Evolutionary conservation across 345 rosid genomes (phyloP), one percentile per base, ranked within the genome.

Genomic region (Populus deltoides): DNA sequence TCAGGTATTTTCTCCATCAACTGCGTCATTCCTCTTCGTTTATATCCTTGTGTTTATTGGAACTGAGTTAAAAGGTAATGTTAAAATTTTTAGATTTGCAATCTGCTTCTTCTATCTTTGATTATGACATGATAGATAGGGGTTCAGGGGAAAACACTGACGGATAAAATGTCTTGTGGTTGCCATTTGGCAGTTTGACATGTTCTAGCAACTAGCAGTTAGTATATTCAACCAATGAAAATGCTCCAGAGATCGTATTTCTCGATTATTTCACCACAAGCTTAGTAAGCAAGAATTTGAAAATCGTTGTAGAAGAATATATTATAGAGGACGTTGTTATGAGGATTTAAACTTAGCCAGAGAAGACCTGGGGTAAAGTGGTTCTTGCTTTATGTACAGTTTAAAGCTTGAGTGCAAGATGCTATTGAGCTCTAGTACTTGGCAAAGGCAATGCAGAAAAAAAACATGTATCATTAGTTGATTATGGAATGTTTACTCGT

Each of bases 1-100:
- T 90, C 79, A 92, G 99, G 99, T 95, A 87, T 77, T 43, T 22
- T 72, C 49, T 59, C 31, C 29, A 47, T 77, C 16, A 29, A 36
- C 70, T 81, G 69, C 66, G 22, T 45, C 55, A 15, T 47, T 16
- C 45, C 33, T 62, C 65, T 20, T 70, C 49, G 10, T 62, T 63
- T 13, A 18, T 39, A 11, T 55, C 65, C 53, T 29, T 39, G 36
- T 66, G 55, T 57, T 59, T 18, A 49, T n/a, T 22, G 36, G 68
- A 70, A 73, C 20, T 38, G 25, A 8, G 27, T 31, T 72, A 24
- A 47, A 11, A 24, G 49, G 73, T 55, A 4, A 22, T n/a, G 39
- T 33, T 29, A 16, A 39, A 38, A 43, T 35, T 71, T 27, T 74
- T 49, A 39, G 53, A 39, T 20, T 62, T 27, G 38, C 57, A 43